Percentiles rank a stretch among this genome's conserved stretches.
These are phyloP conservation scores for Tieghemostelium lacteum DNA, from an alignment of 78 protist genomes.

Conservation along the genomic window DNA sequence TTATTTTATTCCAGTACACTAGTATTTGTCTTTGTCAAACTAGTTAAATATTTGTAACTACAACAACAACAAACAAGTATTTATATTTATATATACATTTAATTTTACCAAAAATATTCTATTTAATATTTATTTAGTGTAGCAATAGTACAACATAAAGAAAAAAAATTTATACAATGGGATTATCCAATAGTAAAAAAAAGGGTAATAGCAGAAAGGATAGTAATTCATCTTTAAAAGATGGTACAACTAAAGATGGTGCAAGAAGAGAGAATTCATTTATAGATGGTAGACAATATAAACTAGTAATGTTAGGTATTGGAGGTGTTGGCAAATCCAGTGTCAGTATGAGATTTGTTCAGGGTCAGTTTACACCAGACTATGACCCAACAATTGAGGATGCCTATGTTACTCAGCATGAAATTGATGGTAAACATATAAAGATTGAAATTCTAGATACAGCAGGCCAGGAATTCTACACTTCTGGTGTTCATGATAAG, in stretches of 20 bases:
- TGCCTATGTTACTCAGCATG: slow-evolving; percentile 71
- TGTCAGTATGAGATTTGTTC: neutral
- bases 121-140: too few species aligned
- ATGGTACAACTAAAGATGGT: neutral
- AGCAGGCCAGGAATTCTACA: slow-evolving; percentile 82
- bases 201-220: too few species aligned
- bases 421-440: slow-evolving; percentile 46
- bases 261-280: neutral
- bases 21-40: too few species aligned
- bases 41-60: too few species aligned
- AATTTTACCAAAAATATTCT: too few species aligned
- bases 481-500: slow-evolving; percentile 64
- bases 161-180: too few species aligned
- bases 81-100: too few species aligned
- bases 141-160: too few species aligned
- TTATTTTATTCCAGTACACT: too few species aligned
- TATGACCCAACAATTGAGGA: slow-evolving; percentile 86
- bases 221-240: too few species aligned
- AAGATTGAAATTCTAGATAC: slow-evolving; percentile 78
- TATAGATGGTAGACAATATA: neutral
- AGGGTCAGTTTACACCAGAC: slow-evolving; percentile 55
- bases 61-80: too few species aligned
- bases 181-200: too few species aligned
- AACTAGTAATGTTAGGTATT: neutral
- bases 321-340: neutral